Evolutionary conservation across 2,329 filamentous ascomycete species (phyloP), one percentile per base, ranked within the genome.

Genomic region (Neophaeococcomyces mojaviensis): DNA sequence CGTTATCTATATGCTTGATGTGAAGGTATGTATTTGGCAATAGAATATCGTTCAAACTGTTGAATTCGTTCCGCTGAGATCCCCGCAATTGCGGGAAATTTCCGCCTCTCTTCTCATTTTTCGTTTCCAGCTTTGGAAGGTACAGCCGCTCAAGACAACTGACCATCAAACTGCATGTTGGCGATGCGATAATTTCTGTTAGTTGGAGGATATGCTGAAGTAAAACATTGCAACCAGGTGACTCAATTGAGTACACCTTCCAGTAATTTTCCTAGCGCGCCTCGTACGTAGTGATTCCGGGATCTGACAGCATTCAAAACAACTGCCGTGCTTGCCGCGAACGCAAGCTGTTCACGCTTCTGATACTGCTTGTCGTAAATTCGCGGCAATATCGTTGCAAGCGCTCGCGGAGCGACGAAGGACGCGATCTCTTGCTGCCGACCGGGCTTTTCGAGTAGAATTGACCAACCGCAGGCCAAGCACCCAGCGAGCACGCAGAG

Each of bases 391-490:
- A 89, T 62, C 0, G 84, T 86, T 7, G 84, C 85, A 51, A 86
- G 69, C 12, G 87, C 88, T 51, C 86, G 74, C 0, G 88, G 88
- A 16, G 84, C 79, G 35, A 92, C 86, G 61, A 94, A 94, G 32
- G 92, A 72, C 7, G 82, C 78, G 59, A 94, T 76, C 59, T 94
- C 87, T 58, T 84, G 81, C 47, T 83, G 72, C 51, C 84, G 76
- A 37, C 71, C 70, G 6, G 54, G 49, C 58, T 63, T 77, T 71
- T 94, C 88, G 30, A 88, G 65, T 37, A 94, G 68, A 37, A 92
- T 80, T 64, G 86, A 89, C 82, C 84, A 88, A 2, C 88, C 88
- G 60, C 87, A 94, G 34, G 88, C 68, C 44, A 79, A 63, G 63
- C 86, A 90, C 5, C 86, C 87, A 0, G 74, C 67, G 6, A 78